A percentile compares a stretch with the other conserved stretches of the same genome.
phyloP scores from a whole-genome alignment of 2,329 filamentous ascomycete species.

The Colletotrichum simmondsii region DNA sequence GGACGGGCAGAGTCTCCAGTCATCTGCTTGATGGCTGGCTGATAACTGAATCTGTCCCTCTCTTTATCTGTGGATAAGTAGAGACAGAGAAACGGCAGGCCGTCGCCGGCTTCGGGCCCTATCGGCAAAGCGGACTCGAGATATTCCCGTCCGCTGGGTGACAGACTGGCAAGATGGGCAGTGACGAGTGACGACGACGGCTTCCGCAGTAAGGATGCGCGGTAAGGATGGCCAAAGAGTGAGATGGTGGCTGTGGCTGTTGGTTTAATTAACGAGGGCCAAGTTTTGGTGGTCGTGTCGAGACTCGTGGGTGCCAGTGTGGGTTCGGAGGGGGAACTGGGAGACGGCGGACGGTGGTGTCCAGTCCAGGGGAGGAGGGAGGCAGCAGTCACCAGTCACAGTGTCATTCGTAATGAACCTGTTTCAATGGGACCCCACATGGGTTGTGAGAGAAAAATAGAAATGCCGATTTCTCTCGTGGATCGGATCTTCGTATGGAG shows the following conservation, averaged over 20 bases:
- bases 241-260: slow-evolving; percentile 20
- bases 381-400: neutral
- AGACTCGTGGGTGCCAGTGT: neutral
- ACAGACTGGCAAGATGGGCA: neutral
- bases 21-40: neutral
- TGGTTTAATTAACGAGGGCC: slow-evolving; percentile 22
- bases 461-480: slow-evolving; percentile 28
- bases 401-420: slow-evolving; percentile 34
- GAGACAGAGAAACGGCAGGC: neutral
- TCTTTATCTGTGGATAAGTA: neutral
- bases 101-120: neutral
- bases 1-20: neutral
- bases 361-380: slow-evolving; percentile 1
- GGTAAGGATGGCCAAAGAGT: neutral
- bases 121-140: neutral
- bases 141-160: slow-evolving; percentile 1
- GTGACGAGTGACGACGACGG: slow-evolving; percentile 15
- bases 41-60: neutral
- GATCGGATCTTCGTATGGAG: slow-evolving; percentile 32
- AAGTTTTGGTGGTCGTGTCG: neutral
- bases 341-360: neutral
- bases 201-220: neutral
- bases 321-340: neutral
- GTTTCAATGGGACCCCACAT: slow-evolving; percentile 33
- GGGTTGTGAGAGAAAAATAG: slow-evolving; percentile 29